Evolutionary conservation across 305 asterid genomes (phyloP).

Genomic region (Plantago lanceolata): DNA sequence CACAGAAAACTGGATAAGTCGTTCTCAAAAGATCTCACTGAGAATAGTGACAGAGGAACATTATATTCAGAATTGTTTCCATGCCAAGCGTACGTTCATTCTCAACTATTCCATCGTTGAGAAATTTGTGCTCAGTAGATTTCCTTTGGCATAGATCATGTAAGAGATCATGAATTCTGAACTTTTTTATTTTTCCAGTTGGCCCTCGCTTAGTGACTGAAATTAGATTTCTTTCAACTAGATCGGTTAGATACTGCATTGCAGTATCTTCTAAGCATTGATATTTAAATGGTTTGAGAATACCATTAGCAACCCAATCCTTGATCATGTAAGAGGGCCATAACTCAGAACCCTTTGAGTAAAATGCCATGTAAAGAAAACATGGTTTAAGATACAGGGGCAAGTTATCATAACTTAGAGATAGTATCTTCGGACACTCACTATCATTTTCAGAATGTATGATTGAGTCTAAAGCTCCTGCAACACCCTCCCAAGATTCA

Average conservation of each 20-base stretch:
- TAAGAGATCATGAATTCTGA: slow-evolving; percentile 3
- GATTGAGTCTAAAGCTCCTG: neutral
- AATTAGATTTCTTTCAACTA: slow-evolving; percentile 5
- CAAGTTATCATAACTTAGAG: neutral
- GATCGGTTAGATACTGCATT: slow-evolving; percentile 2
- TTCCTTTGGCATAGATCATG: slow-evolving; percentile 1
- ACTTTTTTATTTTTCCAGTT: neutral
- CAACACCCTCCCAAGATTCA: neutral
- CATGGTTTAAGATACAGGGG: slow-evolving; percentile 1
- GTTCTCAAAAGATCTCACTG: neutral
- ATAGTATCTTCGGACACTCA: neutral
- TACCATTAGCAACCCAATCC: neutral
- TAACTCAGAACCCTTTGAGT: neutral
- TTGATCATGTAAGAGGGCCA: neutral
- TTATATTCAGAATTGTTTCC: no score
- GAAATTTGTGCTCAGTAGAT: neutral
- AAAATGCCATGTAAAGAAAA: neutral
- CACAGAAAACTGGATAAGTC: neutral
- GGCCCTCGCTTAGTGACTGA: neutral
- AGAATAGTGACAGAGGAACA: no score
- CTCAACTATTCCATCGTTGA: neutral
- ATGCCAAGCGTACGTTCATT: no score
- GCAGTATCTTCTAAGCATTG: slow-evolving; percentile 7
- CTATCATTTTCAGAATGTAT: neutral
- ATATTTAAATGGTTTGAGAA: neutral